Base-by-base conservation (phyloP, 495 filamentous ascomycete genomes). In the Hyaloscypha hepaticicola region DNA sequence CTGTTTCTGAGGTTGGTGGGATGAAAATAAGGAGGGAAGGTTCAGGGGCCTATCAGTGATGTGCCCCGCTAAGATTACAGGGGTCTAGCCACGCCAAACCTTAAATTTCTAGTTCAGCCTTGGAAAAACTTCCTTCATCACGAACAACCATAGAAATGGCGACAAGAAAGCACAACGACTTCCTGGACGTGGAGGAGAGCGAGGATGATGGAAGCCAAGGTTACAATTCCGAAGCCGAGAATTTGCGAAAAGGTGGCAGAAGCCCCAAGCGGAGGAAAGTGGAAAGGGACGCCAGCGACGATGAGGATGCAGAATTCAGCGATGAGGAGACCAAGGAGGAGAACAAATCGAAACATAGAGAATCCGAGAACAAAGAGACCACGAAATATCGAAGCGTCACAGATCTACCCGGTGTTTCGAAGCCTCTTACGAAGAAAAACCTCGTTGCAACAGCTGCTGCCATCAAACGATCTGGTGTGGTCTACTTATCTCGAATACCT, bases 401-500 rank as follows among this genome's bases (percentile, higher is more conserved):
- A 14, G 77, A 81, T 28, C 72, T 84, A 45, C 80, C 80, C 8
- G 77, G 73, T 52, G 60, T 79, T 19, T 73, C 78, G 25, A 80
- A 81, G 63, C 80, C 84, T 8, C 73, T 87, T 22, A 81, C 75
- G 19, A 83, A 83, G 56, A 87, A 83, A 72, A 86, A 85, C 63
- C 79, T 89, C 58, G 77, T 83, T n/a, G 78, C 77, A 21, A 81
- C 82, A 19, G 83, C 84, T 60, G 77, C 77, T 41, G 83, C 83
- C 9, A 78, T 85, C 56, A 82, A 81, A 48, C 85, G 82, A 68
- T 88, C 89, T 0, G 93, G 93, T 41, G 88, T 97, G 4, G 78
- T 97, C 57, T 98, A 97, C 73, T 79, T 98, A 58, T 96, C 92
- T 3, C 89, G 93, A 50, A 83, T 97, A 25, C 95, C 96, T 24